These are phyloP conservation scores for Kurtzmaniella quercitrusa DNA, from an alignment of 1,139 yeast species.

Conservation along the genomic window DNA sequence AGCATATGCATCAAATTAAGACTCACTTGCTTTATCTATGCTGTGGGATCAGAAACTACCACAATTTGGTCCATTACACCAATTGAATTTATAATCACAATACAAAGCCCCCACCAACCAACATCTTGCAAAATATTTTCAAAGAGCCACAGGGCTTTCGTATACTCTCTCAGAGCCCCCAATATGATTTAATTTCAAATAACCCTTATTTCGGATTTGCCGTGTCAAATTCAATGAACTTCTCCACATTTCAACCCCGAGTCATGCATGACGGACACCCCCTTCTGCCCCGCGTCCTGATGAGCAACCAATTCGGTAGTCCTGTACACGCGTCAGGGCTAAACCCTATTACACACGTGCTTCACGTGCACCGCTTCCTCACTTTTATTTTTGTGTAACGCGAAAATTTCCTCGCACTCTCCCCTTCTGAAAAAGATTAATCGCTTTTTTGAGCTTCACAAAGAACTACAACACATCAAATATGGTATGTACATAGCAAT, in stretches of 20 bases:
- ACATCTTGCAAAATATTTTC: no score
- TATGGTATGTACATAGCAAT: conserved; percentile 1
- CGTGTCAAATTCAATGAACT: not conserved
- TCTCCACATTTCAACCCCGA: not conserved
- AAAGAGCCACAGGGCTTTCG: no score
- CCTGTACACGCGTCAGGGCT: conserved; percentile 1
- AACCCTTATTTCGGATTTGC: no score
- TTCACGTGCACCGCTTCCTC: not conserved
- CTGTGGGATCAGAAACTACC: no score
- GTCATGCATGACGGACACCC: not conserved
- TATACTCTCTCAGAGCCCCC: no score
- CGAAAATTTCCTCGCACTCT: conserved; percentile 1
- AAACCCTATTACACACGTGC: not conserved
- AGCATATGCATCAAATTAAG: not conserved
- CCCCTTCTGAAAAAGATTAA: conserved; percentile 2
- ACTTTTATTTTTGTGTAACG: not conserved
- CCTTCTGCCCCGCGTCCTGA: not conserved
- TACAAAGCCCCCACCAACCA: no score
- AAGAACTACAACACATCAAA: conserved; percentile 1
- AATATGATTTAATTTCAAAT: no score
- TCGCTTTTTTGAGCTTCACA: conserved; percentile 3
- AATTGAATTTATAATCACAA: no score
- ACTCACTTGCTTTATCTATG: no score
- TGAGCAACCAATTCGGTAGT: not conserved
- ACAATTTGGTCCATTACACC: no score